Base-by-base conservation (phyloP, 805 yeast genomes). In the Myxozyma kluyveri region DNA sequence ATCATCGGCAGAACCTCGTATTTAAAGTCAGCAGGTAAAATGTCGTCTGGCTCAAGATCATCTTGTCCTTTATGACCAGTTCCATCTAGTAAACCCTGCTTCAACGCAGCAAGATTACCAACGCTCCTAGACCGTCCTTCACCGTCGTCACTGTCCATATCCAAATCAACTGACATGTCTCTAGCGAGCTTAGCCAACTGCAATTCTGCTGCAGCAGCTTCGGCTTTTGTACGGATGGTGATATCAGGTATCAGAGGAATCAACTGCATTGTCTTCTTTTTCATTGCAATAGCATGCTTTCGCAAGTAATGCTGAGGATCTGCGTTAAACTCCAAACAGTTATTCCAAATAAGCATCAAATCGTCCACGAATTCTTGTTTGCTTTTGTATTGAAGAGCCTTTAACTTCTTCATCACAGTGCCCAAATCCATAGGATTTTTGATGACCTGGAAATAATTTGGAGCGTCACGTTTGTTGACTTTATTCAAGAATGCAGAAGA, bases 381-480 rank as follows among this genome's bases (percentile, higher is more conserved):
- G 38, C 88, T 86, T 55, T 77, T 79, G 69, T 93, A 93, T 61
- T 87, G 91, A 56, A 87, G 81, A 3, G 77, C 73, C 64, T 89
- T 89, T 63, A 95, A 72, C 67, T 91, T 93, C 64, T 89, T 90
- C 82, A 88, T 76, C 12, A 95, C 96, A 0, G 97, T 91, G 64
- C 89, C 90, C 60, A 93, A 74, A 65, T 93, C 99, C 99, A 93
- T 93, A 21, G 99, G 98, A 52, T 80, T 81, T 62, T 88, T 90
- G 63, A 93, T 91, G 38, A 93, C 77, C 50, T 84, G 83, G 59
- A 88, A 88, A 69, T 93, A 93, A 66, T 93, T 93, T 5, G 99
- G 99, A 0, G 99, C 99, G 64, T 93, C 99, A 50, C 99, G 78
- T 66, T 93, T 93, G 52, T 93, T 88, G n/a, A 93, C 99, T 65